Percentiles rank a stretch among this genome's conserved stretches.
phyloP scores from a whole-genome alignment of 768 basidiomycete species.

The Suillus fuscotomentosus region DNA sequence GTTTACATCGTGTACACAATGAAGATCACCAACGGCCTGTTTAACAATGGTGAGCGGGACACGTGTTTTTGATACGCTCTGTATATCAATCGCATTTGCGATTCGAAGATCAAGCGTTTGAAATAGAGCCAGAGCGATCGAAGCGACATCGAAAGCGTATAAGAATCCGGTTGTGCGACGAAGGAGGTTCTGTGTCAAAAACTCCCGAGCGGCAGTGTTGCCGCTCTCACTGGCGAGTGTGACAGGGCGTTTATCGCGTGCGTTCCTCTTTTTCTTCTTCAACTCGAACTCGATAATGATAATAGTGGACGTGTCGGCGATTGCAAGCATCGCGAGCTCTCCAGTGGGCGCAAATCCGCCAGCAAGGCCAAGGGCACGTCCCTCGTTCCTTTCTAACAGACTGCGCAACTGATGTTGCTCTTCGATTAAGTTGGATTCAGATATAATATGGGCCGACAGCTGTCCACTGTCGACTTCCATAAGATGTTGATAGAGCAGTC shows the following conservation, averaged over 20 bases:
- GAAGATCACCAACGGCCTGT: constrained; percentile 8
- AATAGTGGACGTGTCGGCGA: constrained; percentile 26
- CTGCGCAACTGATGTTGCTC: constrained; percentile 19
- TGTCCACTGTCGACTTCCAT: constrained; percentile 23
- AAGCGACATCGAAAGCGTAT: constrained; percentile 30
- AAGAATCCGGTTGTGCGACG: constrained; percentile 26
- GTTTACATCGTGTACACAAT: constrained; percentile 12
- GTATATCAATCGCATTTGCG: constrained; percentile 30
- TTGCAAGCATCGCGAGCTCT: constrained; percentile 22
- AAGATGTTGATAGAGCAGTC: constrained; percentile 25
- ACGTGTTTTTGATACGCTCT: constrained; percentile 20
- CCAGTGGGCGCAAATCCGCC: constrained; percentile 20
- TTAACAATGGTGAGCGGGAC: constrained; percentile 19
- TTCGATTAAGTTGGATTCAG: constrained; percentile 22
- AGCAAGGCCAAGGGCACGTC: constrained; percentile 31
- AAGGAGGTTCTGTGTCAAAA: constrained; percentile 29
- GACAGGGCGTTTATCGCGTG: constrained; percentile 23
- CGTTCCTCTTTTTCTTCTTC: constrained; percentile 33
- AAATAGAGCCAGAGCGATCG: constrained; percentile 30
- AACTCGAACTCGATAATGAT: constrained; percentile 25
- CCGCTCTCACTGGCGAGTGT: constrained; percentile 7
- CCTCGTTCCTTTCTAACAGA: constrained; percentile 31
- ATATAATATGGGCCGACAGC: constrained; percentile 14
- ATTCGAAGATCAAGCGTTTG: constrained; percentile 32
- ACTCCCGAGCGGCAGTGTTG: constrained; percentile 18